A percentile compares a stretch with the other conserved stretches of the same genome.
phyloP scores from a whole-genome alignment of 495 filamentous ascomycete genomes.

The Talaromyces proteolyticus region DNA sequence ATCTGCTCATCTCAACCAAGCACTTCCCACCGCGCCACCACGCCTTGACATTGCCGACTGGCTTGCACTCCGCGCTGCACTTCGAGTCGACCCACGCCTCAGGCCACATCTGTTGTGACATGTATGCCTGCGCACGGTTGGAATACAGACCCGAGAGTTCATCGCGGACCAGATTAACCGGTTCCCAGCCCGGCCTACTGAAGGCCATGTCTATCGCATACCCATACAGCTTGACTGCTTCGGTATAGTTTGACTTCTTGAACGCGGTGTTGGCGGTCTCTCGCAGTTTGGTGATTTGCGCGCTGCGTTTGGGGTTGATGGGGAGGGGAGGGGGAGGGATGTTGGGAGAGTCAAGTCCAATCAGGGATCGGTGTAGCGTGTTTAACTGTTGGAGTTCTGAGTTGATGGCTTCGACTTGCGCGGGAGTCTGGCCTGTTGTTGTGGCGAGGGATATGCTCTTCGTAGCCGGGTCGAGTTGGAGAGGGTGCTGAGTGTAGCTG shows the following conservation, averaged over 20 bases:
- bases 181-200: constrained; percentile 80
- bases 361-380: constrained; percentile 63
- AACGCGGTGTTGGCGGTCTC: constrained; percentile 78
- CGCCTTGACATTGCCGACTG: constrained; percentile 81
- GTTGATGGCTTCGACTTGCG: constrained; percentile 38
- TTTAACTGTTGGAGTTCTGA: constrained; percentile 68
- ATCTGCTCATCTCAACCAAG: constrained; percentile 83
- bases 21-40: constrained; percentile 85
- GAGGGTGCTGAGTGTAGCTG: constrained; percentile 76
- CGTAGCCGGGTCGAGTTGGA: constrained; percentile 69
- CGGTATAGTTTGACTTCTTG: constrained; percentile 65
- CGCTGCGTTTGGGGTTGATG: constrained; percentile 77
- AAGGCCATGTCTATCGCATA: constrained; percentile 85
- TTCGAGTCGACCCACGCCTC: constrained; percentile 82
- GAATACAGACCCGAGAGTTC: constrained; percentile 73
- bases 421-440: constrained; percentile 35
- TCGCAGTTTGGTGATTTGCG: constrained; percentile 83
- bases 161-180: constrained; percentile 70
- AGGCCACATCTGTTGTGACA: constrained; percentile 71
- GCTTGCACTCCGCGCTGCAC: constrained; percentile 83
- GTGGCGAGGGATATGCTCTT: constrained; percentile 71
- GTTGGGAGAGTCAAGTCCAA: constrained; percentile 44
- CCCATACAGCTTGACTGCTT: constrained; percentile 76
- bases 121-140: constrained; percentile 87
- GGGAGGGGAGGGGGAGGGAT: constrained; percentile 75